These are phyloP conservation scores for Cryptosporidium tyzzeri DNA, from an alignment of 169 alveolate species.

Conservation along the genomic window DNA sequence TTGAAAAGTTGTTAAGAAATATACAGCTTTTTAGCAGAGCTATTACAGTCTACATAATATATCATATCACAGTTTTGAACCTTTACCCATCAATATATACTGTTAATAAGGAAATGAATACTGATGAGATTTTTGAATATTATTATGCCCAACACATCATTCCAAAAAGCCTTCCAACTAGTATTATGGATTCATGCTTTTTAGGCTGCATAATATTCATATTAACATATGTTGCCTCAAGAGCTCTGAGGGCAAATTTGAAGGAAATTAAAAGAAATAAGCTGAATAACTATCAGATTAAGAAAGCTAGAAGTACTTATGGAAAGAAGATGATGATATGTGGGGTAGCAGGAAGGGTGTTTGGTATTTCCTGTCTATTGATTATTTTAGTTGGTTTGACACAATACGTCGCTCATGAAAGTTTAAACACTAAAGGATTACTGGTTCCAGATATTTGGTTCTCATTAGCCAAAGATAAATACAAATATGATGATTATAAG, in stretches of 20 bases:
- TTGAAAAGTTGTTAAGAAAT: slow-evolving; percentile 38
- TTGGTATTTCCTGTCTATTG: slow-evolving; percentile 39
- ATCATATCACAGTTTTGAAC: slow-evolving; percentile 61
- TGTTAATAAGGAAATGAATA: slow-evolving; percentile 61
- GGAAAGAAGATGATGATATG: slow-evolving; percentile 17
- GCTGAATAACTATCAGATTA: background rate
- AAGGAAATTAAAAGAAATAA: background rate
- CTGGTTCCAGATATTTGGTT: slow-evolving; percentile 75
- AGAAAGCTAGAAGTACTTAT: background rate
- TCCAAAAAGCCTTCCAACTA: slow-evolving; percentile 61
- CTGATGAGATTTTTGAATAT: slow-evolving; percentile 47
- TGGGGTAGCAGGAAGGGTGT: slow-evolving; percentile 35
- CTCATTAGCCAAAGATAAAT: slow-evolving; percentile 65
- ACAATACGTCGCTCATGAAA: slow-evolving; percentile 72
- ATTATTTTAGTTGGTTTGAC: slow-evolving; percentile 62
- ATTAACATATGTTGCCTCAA: slow-evolving; percentile 20
- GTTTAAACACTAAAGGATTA: slow-evolving; percentile 64
- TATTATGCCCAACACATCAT: slow-evolving; percentile 58
- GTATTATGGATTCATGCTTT: slow-evolving; percentile 71
- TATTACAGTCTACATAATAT: slow-evolving; percentile 58
- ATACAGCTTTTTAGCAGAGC: slow-evolving; percentile 52
- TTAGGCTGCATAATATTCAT: slow-evolving; percentile 48
- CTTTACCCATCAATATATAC: slow-evolving; percentile 69
- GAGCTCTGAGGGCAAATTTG: background rate
- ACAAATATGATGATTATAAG: slow-evolving; percentile 66